Evolutionary conservation across 2,329 filamentous ascomycete genomes (phyloP).

Genomic region (Aspergillus clavatus): DNA sequence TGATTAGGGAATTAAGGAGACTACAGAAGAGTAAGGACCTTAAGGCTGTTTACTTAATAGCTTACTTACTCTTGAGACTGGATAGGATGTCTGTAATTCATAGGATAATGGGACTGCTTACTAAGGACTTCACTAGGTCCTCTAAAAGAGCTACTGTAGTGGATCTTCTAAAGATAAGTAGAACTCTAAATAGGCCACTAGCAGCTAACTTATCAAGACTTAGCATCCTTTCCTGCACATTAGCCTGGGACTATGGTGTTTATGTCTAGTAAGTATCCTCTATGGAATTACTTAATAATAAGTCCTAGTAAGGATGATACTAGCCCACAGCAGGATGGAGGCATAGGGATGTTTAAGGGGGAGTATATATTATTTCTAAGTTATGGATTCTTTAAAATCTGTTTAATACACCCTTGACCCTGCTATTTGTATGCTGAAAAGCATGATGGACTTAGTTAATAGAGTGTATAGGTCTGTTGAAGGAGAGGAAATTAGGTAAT

Average conservation of each 20-base stretch:
- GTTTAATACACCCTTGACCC: not conserved
- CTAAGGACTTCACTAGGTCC: constrained; percentile 7
- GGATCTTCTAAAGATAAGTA: constrained; percentile 9
- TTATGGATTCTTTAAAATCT: not conserved
- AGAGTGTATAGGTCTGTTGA: not conserved
- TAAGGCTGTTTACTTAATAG: constrained; percentile 3
- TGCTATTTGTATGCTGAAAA: not conserved
- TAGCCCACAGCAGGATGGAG: not conserved
- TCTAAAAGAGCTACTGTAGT: constrained; percentile 4
- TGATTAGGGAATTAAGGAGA: not conserved
- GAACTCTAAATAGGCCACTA: not conserved
- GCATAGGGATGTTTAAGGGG: not conserved
- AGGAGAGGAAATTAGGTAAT: not conserved
- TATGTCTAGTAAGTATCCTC: constrained; percentile 5
- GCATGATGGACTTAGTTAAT: not conserved
- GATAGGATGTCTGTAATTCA: not conserved
- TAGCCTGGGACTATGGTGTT: constrained; percentile 7
- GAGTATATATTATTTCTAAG: not conserved
- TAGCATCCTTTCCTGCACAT: constrained; percentile 9
- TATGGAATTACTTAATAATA: constrained; percentile 1
- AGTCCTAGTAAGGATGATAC: not conserved
- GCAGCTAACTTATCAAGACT: not conserved
- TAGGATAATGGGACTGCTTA: constrained; percentile 9
- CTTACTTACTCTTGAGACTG: constrained; percentile 3
- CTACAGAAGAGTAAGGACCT: constrained; percentile 5